phyloP scores from a whole-genome alignment of 202 grass and related monocot species.

The Musa balbisiana region DNA sequence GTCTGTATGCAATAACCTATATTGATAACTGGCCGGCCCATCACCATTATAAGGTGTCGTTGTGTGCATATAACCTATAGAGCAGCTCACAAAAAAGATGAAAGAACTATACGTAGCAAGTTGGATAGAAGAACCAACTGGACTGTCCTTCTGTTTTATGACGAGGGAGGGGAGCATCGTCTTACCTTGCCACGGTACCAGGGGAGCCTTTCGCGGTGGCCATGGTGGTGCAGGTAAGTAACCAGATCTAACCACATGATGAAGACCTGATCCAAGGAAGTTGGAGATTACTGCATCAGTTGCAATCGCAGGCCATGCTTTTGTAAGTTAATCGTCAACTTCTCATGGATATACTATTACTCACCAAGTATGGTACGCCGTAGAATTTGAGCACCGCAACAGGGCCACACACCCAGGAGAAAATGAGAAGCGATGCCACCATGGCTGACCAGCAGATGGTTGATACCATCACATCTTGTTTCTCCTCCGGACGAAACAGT shows the following conservation, averaged over 20 bases:
- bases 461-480: conserved; percentile 43
- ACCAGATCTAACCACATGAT: conserved; percentile 85
- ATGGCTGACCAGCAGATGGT: conserved; percentile 68
- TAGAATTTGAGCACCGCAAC: conserved; percentile 43
- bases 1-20: too few relatives aligned
- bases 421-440: conserved; percentile 37
- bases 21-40: too few relatives aligned
- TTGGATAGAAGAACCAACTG: too few relatives aligned
- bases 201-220: conserved; percentile 50
- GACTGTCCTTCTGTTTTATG: too few relatives aligned
- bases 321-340: too few relatives aligned
- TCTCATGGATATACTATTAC: neutral
- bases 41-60: too few relatives aligned
- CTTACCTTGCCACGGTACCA: conserved; percentile 71
- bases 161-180: neutral
- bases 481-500: conserved; percentile 63
- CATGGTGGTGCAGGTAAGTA: conserved; percentile 92
- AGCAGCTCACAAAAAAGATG: too few relatives aligned
- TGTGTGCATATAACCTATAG: too few relatives aligned
- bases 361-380: conserved; percentile 44
- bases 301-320: too few relatives aligned
- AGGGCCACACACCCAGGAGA: conserved; percentile 36
- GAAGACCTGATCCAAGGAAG: conserved; percentile 43
- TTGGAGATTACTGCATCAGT: too few relatives aligned
- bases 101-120: too few relatives aligned